phyloP scores from a whole-genome alignment of 1,284 basidiomycete species.

The Leccinum pachyderme region DNA sequence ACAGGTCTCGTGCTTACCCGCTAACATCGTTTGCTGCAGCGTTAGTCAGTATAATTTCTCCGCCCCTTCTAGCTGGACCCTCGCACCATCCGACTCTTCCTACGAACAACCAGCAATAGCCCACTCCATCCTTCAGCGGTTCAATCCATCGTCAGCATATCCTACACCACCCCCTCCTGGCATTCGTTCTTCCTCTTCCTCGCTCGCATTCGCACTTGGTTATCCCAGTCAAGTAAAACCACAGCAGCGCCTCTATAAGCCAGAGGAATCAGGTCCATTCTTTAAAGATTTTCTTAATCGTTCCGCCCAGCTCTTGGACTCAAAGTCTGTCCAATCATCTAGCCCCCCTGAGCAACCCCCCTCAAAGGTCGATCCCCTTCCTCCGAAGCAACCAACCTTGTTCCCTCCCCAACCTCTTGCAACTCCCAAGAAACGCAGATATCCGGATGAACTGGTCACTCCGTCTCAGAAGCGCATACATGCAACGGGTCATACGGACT shows the following conservation, averaged over 20 bases:
- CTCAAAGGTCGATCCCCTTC: constrained; percentile 10
- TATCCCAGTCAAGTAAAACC: constrained; percentile 37
- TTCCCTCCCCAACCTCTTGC: constrained; percentile 37
- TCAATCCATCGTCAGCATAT: constrained; percentile 56
- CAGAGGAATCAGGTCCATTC: constrained; percentile 58
- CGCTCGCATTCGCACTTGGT: constrained; percentile 69
- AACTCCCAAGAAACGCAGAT: constrained; percentile 56
- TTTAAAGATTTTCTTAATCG: constrained; percentile 64
- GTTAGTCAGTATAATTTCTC: constrained; percentile 41
- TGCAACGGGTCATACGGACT: neutral
- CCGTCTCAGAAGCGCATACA: constrained; percentile 54
- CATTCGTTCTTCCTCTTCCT: constrained; percentile 63
- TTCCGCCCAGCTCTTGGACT: constrained; percentile 39
- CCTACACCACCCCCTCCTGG: constrained; percentile 67
- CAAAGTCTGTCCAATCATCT: constrained; percentile 22
- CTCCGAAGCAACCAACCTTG: constrained; percentile 8
- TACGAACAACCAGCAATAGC: constrained; percentile 48
- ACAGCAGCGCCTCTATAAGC: constrained; percentile 40
- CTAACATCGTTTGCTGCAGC: constrained; percentile 14
- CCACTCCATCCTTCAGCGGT: constrained; percentile 60
- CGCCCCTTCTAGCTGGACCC: constrained; percentile 35
- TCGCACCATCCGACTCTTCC: constrained; percentile 44
- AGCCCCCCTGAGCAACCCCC: constrained; percentile 14
- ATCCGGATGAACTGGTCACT: constrained; percentile 44
- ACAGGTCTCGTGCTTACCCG: neutral